phyloP scores from a whole-genome alignment of 2,329 filamentous ascomycete genomes.

The Neopestalotiopsis clavispora region DNA sequence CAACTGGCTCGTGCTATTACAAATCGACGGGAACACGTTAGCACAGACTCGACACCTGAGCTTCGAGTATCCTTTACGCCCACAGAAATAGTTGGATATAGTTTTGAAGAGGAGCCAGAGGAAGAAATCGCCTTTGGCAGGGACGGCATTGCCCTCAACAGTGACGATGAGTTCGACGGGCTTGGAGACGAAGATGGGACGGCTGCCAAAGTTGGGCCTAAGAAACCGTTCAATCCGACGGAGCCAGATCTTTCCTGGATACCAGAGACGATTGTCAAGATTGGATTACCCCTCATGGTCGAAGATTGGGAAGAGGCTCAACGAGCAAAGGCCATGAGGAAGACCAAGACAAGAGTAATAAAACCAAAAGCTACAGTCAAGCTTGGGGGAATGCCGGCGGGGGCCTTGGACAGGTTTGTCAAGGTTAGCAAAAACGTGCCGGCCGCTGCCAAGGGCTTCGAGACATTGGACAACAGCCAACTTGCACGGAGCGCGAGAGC shows the following conservation, averaged over 20 bases:
- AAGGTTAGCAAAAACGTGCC: conserved; percentile 42
- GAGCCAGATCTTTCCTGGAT: conserved; percentile 72
- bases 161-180: conserved; percentile 67
- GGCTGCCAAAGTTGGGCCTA: conserved; percentile 31
- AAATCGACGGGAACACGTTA: conserved; percentile 70
- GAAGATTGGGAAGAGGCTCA: conserved; percentile 64
- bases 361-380: conserved; percentile 28
- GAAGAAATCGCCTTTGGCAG: conserved; percentile 57
- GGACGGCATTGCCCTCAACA: conserved; percentile 63
- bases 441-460: conserved; percentile 7
- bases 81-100: conserved; percentile 75
- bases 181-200: conserved; percentile 29
- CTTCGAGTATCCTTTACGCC: conserved; percentile 81
- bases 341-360: conserved; percentile 29
- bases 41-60: conserved; percentile 77
- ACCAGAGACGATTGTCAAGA: conserved; percentile 64
- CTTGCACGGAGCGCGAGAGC: conserved; percentile 2
- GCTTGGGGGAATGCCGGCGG: conserved; percentile 27
- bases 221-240: conserved; percentile 66
- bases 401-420: conserved; percentile 47
- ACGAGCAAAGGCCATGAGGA: conserved; percentile 34
- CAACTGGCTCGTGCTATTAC: conserved; percentile 69
- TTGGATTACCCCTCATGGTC: conserved; percentile 69
- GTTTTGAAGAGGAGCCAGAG: conserved; percentile 75
- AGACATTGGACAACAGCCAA: conserved; percentile 4